Conservation (phyloP, 2,329 filamentous ascomycete genomes). For the Exserohilum rostratum region DNA sequence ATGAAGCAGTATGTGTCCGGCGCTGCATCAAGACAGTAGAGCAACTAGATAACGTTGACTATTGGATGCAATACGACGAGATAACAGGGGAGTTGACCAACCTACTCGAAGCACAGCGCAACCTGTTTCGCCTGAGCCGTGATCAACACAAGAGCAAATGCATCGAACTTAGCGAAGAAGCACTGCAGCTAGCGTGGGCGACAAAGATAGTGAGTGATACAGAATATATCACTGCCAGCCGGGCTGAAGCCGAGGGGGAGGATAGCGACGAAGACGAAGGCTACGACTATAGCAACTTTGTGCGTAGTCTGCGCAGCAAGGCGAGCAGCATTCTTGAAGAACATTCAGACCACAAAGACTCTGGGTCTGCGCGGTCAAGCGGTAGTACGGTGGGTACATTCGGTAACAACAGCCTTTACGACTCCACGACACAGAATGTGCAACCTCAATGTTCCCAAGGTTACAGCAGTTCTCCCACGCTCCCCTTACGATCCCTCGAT, state of each 20-base stretch:
- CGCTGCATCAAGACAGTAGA: conserved; percentile 3
- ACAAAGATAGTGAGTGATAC: conserved; percentile 18
- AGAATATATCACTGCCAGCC: background rate
- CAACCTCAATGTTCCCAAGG: background rate
- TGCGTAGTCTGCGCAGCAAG: background rate
- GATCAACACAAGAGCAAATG: conserved; percentile 11
- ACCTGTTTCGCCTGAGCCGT: conserved; percentile 13
- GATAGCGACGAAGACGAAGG: conserved; percentile 11
- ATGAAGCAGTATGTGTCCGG: background rate
- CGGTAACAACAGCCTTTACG: too few species aligned
- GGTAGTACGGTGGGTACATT: background rate
- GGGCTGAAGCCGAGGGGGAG: background rate
- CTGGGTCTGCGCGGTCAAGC: background rate
- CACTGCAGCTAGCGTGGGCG: conserved; percentile 21
- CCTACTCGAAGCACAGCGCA: conserved; percentile 21
- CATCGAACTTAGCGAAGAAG: background rate
- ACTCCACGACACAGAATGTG: background rate
- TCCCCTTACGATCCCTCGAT: background rate
- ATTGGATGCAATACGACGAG: conserved; percentile 15
- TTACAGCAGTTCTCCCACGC: too few species aligned
- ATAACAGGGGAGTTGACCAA: conserved; percentile 5
- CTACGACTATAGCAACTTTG: conserved; percentile 10
- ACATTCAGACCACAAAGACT: background rate
- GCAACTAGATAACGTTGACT: conserved; percentile 6
- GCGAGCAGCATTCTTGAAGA: background rate